A percentile compares a stretch with the other conserved stretches of the same genome.
phyloP scores from a whole-genome alignment of 192 early-diverging fungal species.

The Spizellomyces sp. region DNA sequence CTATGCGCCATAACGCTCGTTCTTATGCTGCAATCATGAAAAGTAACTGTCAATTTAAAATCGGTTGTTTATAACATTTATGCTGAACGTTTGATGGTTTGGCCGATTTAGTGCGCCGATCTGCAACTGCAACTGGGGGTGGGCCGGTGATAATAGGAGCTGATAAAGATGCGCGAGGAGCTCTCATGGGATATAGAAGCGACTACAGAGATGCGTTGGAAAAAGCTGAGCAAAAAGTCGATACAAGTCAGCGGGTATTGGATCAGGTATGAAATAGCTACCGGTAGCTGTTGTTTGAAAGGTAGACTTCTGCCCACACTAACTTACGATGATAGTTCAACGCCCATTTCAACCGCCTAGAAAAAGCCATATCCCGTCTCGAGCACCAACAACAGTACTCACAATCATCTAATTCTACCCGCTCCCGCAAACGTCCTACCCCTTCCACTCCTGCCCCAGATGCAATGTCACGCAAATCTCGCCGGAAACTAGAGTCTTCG shows the following conservation, averaged over 20 bases:
- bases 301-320: background rate
- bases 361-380: slow-evolving; percentile 4
- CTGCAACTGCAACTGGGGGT: background rate
- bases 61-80: background rate
- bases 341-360: slow-evolving; percentile 15
- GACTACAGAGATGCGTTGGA: slow-evolving; percentile 22
- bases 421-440: background rate
- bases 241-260: slow-evolving; percentile 23
- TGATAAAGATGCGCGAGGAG: slow-evolving; percentile 23
- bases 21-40: slow-evolving; percentile 34
- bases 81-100: background rate
- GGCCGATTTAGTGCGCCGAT: background rate
- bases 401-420: background rate
- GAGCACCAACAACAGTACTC: background rate
- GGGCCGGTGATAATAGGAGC: slow-evolving; percentile 22
- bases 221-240: slow-evolving; percentile 15
- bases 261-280: slow-evolving; percentile 4
- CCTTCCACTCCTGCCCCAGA: background rate
- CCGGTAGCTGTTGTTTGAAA: background rate
- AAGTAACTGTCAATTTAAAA: background rate
- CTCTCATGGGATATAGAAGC: slow-evolving; percentile 21
- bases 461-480: background rate
- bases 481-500: background rate
- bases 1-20: slow-evolving; percentile 28
- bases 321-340: slow-evolving; percentile 7